Base-by-base conservation (phyloP, 441 rosid species). In the Metrosideros polymorpha region DNA sequence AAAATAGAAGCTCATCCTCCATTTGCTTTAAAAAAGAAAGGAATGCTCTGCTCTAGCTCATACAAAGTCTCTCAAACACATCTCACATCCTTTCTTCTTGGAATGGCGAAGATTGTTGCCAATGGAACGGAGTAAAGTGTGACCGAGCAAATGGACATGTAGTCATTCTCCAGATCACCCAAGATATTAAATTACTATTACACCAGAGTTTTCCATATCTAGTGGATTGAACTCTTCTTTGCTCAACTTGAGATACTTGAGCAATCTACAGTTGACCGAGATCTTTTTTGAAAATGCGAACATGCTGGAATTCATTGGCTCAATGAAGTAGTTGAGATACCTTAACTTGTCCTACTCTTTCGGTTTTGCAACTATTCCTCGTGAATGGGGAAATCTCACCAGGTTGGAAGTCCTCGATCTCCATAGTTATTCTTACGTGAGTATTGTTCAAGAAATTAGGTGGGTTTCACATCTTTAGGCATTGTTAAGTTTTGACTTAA, bases 341-440 rank as follows among this genome's bases (percentile, higher is more conserved):
- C 87, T 76, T 29, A 45, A 76, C 19, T n/a, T 85, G 6, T 85
- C 87, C 4, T 1, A n/a, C 29, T 47, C 57, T 39, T 12, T 3
- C 2, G 9, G n/a, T 55, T 10, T 52, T 24, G 45, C 22, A 27
- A 12, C 42, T 3, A 2, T 84, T 61, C 47, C 47, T 47, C 50
- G 27, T 4, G 50, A 52, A 15, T 55, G 55, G 53, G 87, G 75
- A n/a, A 77, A 85, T 42, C 87, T 77, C 52, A 77, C 12, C 3
- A 2, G 43, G 1, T 85, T 85, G 75, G 75, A 85, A n/a, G 19
- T n/a, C 51, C 84, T 54, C 3, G 5, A 76, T 77, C 52, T 85
- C 47, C 25, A 3, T 30, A 15, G 0, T 61, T 0, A 30, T 30
- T 1, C 0, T 61, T 0, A 2, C 0, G 0, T 2, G 66, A 9